Conservation (phyloP, 2,329 filamentous ascomycete species). For the Podosphaera xanthii region DNA sequence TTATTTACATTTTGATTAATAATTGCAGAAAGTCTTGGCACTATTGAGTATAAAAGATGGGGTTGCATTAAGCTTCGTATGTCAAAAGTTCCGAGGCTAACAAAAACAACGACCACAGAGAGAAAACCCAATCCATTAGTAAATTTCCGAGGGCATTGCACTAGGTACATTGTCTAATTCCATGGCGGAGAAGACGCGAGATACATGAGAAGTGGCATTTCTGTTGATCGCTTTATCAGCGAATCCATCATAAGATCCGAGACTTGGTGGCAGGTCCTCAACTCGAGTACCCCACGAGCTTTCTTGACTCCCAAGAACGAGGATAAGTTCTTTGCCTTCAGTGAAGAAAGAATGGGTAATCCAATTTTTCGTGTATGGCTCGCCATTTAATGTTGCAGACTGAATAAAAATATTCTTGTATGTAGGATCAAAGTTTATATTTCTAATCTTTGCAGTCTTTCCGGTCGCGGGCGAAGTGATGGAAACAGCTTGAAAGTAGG, state of each 20-base stretch:
- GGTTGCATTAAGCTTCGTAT: too few relatives aligned
- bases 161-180: too few relatives aligned
- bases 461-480: constrained; percentile 34
- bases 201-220: too few relatives aligned
- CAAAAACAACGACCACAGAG: too few relatives aligned
- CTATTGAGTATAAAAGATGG: too few relatives aligned
- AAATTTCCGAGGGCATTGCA: too few relatives aligned
- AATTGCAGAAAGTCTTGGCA: too few relatives aligned
- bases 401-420: constrained; percentile 42
- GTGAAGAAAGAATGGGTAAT: constrained; percentile 44
- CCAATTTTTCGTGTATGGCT: constrained; percentile 41
- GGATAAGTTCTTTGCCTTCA: constrained; percentile 38
- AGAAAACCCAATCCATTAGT: too few relatives aligned
- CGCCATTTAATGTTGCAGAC: constrained; percentile 36
- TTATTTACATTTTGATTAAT: too few relatives aligned
- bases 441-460: constrained; percentile 34
- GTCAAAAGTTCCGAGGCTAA: too few relatives aligned
- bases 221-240: too few relatives aligned
- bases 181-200: too few relatives aligned
- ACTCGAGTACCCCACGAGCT: constrained; percentile 38
- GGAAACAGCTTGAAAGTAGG: constrained; percentile 38
- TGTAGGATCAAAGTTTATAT: constrained; percentile 34
- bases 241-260: constrained; percentile 9
- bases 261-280: constrained; percentile 39
- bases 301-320: constrained; percentile 35